These are phyloP conservation scores for Hortiboletus flavorubellus DNA, from an alignment of 768 basidiomycete species.

Conservation along the genomic window DNA sequence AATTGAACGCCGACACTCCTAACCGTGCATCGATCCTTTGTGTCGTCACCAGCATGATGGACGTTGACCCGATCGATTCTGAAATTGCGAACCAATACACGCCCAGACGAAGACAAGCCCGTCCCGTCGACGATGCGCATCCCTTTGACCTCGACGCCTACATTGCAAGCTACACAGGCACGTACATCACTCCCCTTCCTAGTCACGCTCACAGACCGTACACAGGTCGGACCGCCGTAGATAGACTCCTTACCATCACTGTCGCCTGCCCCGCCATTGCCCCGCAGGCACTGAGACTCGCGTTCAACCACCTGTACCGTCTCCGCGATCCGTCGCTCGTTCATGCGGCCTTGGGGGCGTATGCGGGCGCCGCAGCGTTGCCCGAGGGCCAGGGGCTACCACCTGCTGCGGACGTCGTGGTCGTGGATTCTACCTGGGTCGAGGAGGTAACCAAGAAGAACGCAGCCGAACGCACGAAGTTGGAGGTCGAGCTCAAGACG, in stretches of 20 bases:
- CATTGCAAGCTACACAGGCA: constrained; percentile 74
- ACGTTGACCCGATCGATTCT: constrained; percentile 28
- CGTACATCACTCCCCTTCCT: not conserved
- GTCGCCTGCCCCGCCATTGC: constrained; percentile 64
- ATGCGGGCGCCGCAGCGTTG: constrained; percentile 43
- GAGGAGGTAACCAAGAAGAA: constrained; percentile 67
- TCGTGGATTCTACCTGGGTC: constrained; percentile 67
- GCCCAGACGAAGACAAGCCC: constrained; percentile 28
- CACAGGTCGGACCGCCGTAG: constrained; percentile 72
- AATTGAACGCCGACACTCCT: not conserved
- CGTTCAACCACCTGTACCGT: constrained; percentile 58
- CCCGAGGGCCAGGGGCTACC: constrained; percentile 40
- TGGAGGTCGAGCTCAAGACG: constrained; percentile 93
- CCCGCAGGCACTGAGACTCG: constrained; percentile 66
- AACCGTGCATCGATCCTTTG: not conserved
- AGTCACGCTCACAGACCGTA: not conserved
- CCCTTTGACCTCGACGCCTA: constrained; percentile 87
- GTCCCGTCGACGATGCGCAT: constrained; percentile 69
- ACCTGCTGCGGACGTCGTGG: constrained; percentile 44
- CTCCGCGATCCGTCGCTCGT: constrained; percentile 68
- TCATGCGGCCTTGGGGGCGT: constrained; percentile 47
- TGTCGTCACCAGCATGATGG: constrained; percentile 20
- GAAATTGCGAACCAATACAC: constrained; percentile 11
- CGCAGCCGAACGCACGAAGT: constrained; percentile 68
- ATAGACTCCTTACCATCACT: constrained; percentile 69